Evolutionary conservation across 2,329 filamentous ascomycete species (phyloP).

Genomic region (Colletotrichum sp.): DNA sequence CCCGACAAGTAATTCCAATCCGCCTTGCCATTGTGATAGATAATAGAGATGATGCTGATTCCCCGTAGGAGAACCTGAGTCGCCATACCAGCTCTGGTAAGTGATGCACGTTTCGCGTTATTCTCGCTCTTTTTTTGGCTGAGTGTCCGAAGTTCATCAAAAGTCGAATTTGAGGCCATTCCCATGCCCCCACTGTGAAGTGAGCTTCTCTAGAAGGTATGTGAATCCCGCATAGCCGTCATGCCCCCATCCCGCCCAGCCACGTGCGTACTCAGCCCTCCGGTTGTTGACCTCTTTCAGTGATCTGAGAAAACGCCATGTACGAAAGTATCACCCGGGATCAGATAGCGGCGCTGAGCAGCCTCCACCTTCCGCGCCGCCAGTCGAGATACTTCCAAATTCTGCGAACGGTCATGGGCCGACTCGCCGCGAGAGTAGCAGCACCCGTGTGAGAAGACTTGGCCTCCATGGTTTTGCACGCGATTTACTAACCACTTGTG

Average conservation of each 20-base stretch:
- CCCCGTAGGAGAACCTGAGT: background rate
- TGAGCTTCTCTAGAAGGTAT: background rate
- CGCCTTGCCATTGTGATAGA: background rate
- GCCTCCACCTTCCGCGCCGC: background rate
- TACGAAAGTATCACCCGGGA: background rate
- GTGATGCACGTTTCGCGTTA: background rate
- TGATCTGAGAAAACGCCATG: background rate
- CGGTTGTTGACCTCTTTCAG: background rate
- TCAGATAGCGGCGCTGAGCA: background rate
- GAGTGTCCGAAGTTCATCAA: background rate
- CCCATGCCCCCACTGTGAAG: background rate
- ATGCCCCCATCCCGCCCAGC: fast-evolving
- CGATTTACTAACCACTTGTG: background rate
- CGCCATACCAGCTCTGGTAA: background rate
- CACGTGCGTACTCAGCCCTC: background rate
- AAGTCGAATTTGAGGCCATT: background rate
- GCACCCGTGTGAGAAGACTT: background rate
- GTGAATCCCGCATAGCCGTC: background rate
- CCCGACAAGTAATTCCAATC: background rate
- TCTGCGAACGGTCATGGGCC: background rate
- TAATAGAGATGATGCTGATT: background rate
- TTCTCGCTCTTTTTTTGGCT: background rate
- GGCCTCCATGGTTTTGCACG: background rate
- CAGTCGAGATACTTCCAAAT: background rate
- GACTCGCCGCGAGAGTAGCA: background rate